Base-by-base conservation (phyloP, 257 asterid species). In the Euphrasia confusa region DNA sequence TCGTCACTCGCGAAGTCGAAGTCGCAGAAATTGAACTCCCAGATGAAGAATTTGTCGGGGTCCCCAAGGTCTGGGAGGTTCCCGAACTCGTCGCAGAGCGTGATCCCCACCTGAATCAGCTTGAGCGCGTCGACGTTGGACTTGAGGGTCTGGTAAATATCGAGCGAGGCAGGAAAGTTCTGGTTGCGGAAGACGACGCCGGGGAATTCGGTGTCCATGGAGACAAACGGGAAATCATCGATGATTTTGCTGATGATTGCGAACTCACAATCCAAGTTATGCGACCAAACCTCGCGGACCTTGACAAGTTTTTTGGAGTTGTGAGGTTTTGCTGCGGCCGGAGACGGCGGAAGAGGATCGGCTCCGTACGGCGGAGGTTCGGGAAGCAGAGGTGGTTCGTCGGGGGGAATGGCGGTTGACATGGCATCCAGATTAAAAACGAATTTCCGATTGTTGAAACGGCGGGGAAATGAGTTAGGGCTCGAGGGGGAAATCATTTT, bases 121-220 rank as follows among this genome's bases (percentile, higher is more conserved):
- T 75, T 79, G 40, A 79, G 76, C 72, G 62, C 77, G 66, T 75
- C 73, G 2, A 79, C 84, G 52, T 79, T 79, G 18, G 74, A 63
- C 61, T 75, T 78, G 9, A 78, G 72, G 26, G 78, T 66, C 13
- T 69, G 71, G 74, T 78, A 78, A 68, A 65, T 78, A 3, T 75
- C 74, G 27, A 17, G 17, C 8, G 83, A 76, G 50, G 71, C 73
- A 54, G 67, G 49, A 10, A 53, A 62, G 63, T 56, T 68, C 3
- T 59, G 64, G 61, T 44, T 66, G 69, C 76, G 68, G 74, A 72
- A 63, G 33, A 78, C 74, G 47, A 78, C 64, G 27, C 94, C 96
- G 14, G 96, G 96, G 26, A 88, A 88, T 79, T 88, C 96, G 2
- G 96, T 88, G 65, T 85, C 94, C 87, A 88, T 83, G 7, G 96